Base-by-base conservation (phyloP, 2,329 filamentous ascomycete species). In the Thelonectria olida region DNA sequence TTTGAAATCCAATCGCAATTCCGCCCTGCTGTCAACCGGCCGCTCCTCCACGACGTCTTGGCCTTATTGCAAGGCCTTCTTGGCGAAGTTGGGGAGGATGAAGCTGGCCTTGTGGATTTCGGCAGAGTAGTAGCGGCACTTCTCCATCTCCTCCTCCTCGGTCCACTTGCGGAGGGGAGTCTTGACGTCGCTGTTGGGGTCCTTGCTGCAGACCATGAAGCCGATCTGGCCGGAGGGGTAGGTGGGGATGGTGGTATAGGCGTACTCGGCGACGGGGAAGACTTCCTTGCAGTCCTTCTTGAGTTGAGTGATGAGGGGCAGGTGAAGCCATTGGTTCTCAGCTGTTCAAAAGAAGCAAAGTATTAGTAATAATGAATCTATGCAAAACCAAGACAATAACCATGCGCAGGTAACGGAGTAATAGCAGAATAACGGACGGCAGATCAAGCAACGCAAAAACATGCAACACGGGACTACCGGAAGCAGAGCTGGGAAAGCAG, bases 181-280 rank as follows among this genome's bases (percentile, higher is more conserved):
- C 80, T 87, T 92, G 77, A 98, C 87, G 81, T 99, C 87, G 79
- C 90, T 88, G 76, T 81, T 88, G 78, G 89, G 84, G 78, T 98
- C 95, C 89, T 99, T 98, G 90, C 87, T 92, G 90, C 96, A 98
- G 77, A 99, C 92, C 94, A 99, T 97, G 90, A 99, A 99, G 78
- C 96, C 96, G 75, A 99, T 99, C 85, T 99, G 96, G 78, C 96
- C 96, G 58, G 93, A 97, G 69, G 96, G 96, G 86, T 99, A 99
- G 77, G 96, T 99, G 62, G 96, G 96, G 80, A 99, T 99, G 74
- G 95, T 98, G 75, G 95, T 98, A 88, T 97, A 99, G 73, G 92
- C 96, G 84, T 98, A 99, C 84, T 99, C 96, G 79, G 92, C 96
- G 66, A 92, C 92, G 68, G 96, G 94, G 90, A 99, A 99, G 80